phyloP scores from a whole-genome alignment of 441 rosid genomes.

The Adansonia rubrostipa region DNA sequence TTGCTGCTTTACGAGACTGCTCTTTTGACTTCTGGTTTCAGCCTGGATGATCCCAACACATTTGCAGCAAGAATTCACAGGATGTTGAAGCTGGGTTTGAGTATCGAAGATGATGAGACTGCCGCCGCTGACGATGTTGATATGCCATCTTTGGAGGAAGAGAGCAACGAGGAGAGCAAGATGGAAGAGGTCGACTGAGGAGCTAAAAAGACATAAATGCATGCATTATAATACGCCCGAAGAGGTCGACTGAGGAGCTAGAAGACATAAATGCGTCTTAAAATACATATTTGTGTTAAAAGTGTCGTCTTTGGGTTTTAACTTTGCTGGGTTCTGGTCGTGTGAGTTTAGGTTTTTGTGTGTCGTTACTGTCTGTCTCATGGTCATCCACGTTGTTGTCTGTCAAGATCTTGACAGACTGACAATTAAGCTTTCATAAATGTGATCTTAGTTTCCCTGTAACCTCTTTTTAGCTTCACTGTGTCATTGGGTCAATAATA shows the following conservation, averaged over 20 bases:
- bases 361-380: not conserved
- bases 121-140: constrained; percentile 37
- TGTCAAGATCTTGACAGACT: not conserved
- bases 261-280: not conserved
- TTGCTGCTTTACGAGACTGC: constrained; percentile 43
- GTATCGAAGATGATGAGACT: constrained; percentile 39
- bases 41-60: constrained; percentile 47
- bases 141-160: constrained; percentile 43
- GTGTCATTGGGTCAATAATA: not conserved
- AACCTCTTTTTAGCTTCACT: not conserved
- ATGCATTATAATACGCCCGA: no score
- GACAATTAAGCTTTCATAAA: not conserved
- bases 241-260: not conserved
- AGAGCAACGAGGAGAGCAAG: constrained; percentile 42
- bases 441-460: not conserved
- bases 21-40: constrained; percentile 48
- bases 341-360: not conserved
- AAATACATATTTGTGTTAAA: not conserved
- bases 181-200: constrained; percentile 46
- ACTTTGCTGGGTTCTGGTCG: not conserved
- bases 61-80: constrained; percentile 47
- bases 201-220: no score
- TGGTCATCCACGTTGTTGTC: not conserved
- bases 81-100: constrained; percentile 46
- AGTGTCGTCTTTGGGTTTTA: not conserved